These are phyloP conservation scores for Leccinum colubrinum DNA, from an alignment of 1,284 basidiomycete species.

Conservation along the genomic window DNA sequence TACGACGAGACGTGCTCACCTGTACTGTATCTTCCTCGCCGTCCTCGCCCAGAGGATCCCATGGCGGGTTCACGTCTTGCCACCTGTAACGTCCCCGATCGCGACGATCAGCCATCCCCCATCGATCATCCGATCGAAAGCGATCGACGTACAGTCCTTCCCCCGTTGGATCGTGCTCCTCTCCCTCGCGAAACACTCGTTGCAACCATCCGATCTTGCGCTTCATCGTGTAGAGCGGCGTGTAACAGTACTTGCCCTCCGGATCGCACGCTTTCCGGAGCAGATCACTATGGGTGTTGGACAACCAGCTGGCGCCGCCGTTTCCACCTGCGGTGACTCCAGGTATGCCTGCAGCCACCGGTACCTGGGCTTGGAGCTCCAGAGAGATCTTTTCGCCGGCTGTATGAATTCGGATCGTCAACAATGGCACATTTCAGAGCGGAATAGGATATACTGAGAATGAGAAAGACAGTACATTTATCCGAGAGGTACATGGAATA, in stretches of 20 bases:
- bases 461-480: constrained; percentile 13
- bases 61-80: constrained; percentile 17
- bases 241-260: constrained; percentile 16
- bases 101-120: neutral
- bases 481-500: constrained; percentile 30
- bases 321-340: constrained; percentile 10
- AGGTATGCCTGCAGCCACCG: constrained; percentile 1
- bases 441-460: neutral
- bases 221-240: constrained; percentile 26
- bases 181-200: constrained; percentile 14
- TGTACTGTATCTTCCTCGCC: constrained; percentile 20
- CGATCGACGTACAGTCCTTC: constrained; percentile 10
- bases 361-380: constrained; percentile 15
- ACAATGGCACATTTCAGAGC: neutral
- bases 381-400: constrained; percentile 26
- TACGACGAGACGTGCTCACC: constrained; percentile 1
- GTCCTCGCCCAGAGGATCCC: constrained; percentile 28
- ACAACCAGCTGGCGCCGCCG: constrained; percentile 18
- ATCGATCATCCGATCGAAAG: neutral
- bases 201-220: constrained; percentile 1
- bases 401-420: constrained; percentile 1
- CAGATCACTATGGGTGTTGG: constrained; percentile 13
- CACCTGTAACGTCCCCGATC: constrained; percentile 14
- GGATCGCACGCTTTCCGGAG: constrained; percentile 19
- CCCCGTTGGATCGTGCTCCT: neutral